These are phyloP conservation scores for Bruguiera parviflora DNA, from an alignment of 345 rosid species.

Conservation along the genomic window DNA sequence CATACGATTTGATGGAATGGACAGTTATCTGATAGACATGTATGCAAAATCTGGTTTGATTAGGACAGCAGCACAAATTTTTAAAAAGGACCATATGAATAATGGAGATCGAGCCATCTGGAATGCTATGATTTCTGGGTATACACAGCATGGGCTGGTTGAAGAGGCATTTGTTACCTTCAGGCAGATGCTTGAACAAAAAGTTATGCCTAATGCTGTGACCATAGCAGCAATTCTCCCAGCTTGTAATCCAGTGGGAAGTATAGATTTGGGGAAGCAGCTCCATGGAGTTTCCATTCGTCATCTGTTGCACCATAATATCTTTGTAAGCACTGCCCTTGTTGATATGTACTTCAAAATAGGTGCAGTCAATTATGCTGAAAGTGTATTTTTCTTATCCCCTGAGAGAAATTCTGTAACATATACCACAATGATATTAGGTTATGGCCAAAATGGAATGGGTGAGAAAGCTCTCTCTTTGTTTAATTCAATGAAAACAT, in stretches of 20 bases:
- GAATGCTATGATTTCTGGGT: slow-evolving; percentile 89
- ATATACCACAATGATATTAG: slow-evolving; percentile 72
- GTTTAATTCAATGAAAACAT: slow-evolving; percentile 58
- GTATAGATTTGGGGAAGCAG: slow-evolving; percentile 64
- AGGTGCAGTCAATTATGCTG: slow-evolving; percentile 61
- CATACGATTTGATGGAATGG: slow-evolving; percentile 68
- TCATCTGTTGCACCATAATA: slow-evolving; percentile 53
- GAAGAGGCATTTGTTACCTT: slow-evolving; percentile 56
- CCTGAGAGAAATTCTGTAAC: slow-evolving; percentile 70
- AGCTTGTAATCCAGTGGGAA: slow-evolving; percentile 65
- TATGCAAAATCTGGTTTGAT: slow-evolving; percentile 82
- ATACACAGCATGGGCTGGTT: slow-evolving; percentile 57
- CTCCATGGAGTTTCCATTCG: slow-evolving; percentile 73
- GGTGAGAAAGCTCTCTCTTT: slow-evolving; percentile 68
- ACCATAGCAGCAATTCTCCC: slow-evolving; percentile 77
- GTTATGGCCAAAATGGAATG: slow-evolving; percentile 90
- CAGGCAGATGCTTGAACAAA: slow-evolving; percentile 58
- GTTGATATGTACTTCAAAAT: slow-evolving; percentile 86
- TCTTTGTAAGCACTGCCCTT: slow-evolving; percentile 73
- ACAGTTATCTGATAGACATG: slow-evolving; percentile 76
- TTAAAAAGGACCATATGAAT: slow-evolving; percentile 30
- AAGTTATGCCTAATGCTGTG: slow-evolving; percentile 60
- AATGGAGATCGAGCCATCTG: slow-evolving; percentile 76
- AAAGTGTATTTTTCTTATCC: slow-evolving; percentile 45
- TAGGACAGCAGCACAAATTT: slow-evolving; percentile 41